These are phyloP conservation scores for Suillus plorans DNA, from an alignment of 768 basidiomycete genomes.

Conservation along the genomic window DNA sequence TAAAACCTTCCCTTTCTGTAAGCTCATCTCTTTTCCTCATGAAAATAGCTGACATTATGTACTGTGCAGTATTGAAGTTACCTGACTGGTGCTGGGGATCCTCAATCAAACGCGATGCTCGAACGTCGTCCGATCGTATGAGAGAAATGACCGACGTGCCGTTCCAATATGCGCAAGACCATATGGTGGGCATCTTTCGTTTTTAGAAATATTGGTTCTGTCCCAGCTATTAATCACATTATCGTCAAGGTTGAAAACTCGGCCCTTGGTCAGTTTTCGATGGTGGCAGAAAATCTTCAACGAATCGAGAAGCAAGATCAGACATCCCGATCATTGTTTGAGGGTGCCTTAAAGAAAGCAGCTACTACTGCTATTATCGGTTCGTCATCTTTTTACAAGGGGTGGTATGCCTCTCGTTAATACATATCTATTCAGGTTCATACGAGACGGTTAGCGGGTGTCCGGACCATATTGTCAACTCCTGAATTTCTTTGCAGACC, in stretches of 20 bases:
- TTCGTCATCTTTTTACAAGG: slow-evolving; percentile 1
- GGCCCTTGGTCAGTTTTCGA: neutral
- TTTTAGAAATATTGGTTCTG: too few relatives aligned
- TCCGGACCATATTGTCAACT: neutral
- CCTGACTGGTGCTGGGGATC: too few relatives aligned
- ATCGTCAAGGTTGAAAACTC: neutral
- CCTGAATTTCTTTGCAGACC: slow-evolving; percentile 7
- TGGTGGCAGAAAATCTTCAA: slow-evolving; percentile 14
- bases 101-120: too few relatives aligned
- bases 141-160: too few relatives aligned
- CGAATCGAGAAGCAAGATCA: slow-evolving; percentile 16
- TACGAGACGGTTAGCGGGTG: slow-evolving; percentile 18
- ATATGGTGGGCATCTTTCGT: too few relatives aligned
- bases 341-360: slow-evolving; percentile 10
- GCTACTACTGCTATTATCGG: slow-evolving; percentile 14
- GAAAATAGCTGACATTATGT: too few relatives aligned
- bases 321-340: neutral
- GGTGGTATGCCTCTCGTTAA: neutral
- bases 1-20: neutral
- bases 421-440: slow-evolving; percentile 13
- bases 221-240: neutral
- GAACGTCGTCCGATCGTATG: too few relatives aligned
- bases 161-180: too few relatives aligned
- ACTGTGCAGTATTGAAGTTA: too few relatives aligned
- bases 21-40: too few relatives aligned